Conservation (phyloP, 345 rosid species). For the Eucalyptus microcorys region DNA sequence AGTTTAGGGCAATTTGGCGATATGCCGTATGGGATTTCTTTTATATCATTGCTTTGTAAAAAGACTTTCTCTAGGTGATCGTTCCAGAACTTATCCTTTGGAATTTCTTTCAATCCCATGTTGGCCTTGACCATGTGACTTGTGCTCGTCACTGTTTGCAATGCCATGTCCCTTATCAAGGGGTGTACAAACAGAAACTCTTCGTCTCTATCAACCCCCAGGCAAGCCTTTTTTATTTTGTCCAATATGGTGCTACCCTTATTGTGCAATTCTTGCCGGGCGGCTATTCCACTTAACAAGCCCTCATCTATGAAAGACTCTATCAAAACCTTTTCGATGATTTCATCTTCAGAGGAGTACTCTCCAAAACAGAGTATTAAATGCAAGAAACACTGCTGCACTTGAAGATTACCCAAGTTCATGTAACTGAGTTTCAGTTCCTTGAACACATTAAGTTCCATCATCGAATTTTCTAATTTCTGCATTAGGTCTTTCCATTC, state of each 20-base stretch:
- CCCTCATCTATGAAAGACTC: conserved; percentile 4
- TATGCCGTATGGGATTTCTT: not conserved
- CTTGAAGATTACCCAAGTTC: not conserved
- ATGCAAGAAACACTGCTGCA: conserved; percentile 8
- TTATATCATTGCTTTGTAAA: not conserved
- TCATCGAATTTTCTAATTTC: too few species aligned
- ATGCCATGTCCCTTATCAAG: conserved; percentile 8
- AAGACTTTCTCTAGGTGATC: not conserved
- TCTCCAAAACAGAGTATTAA: not conserved
- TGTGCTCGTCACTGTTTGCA: not conserved
- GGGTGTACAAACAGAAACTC: not conserved
- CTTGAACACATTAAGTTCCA: too few species aligned
- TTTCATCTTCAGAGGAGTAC: too few species aligned
- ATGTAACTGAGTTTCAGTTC: not conserved
- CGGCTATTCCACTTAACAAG: not conserved
- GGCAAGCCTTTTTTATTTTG: not conserved
- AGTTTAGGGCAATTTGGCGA: not conserved
- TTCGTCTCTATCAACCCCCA: too few species aligned
- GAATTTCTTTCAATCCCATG: not conserved
- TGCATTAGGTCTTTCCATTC: too few species aligned
- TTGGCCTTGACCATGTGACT: not conserved
- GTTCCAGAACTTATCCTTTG: not conserved
- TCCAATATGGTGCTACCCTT: not conserved
- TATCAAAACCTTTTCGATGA: not conserved
- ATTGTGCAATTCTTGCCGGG: not conserved